phyloP scores from a whole-genome alignment of 352 stramenopile species.

The Ophiocytium majus region DNA sequence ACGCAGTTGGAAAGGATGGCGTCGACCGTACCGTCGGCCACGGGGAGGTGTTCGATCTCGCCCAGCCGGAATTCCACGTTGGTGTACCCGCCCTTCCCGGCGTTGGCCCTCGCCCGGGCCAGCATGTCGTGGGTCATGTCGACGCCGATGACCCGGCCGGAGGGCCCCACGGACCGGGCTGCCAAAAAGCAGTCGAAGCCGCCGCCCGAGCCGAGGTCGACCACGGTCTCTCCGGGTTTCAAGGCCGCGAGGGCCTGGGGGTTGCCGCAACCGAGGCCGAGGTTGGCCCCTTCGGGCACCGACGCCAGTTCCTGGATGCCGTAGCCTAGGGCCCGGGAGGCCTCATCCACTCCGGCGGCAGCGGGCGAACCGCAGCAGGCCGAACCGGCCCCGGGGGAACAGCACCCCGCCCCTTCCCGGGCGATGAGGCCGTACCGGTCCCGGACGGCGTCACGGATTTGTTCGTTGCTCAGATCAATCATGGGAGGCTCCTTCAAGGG shows the following conservation, averaged over 20 bases:
- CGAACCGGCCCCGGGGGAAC: too few species aligned
- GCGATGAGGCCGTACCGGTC: not conserved
- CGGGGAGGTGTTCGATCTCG: not conserved
- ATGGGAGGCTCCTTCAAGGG: too few species aligned
- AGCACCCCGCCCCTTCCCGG: too few species aligned
- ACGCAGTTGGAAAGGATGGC: not conserved
- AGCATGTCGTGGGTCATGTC: conserved; percentile 11
- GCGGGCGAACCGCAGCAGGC: not conserved
- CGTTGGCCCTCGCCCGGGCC: not conserved
- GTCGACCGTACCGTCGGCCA: not conserved
- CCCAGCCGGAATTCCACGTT: conserved; percentile 1
- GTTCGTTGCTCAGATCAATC: too few species aligned
- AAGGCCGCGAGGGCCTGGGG: not conserved
- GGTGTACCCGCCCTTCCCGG: not conserved
- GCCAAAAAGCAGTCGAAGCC: not conserved
- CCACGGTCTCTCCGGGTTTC: not conserved
- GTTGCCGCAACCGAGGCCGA: not conserved
- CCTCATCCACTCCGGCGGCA: not conserved
- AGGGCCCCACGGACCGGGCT: not conserved
- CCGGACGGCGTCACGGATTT: not conserved
- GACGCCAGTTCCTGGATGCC: not conserved
- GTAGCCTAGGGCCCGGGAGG: not conserved
- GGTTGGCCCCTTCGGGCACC: not conserved
- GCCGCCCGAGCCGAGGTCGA: not conserved
- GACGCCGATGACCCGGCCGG: conserved; percentile 1